Percentiles rank a stretch among this genome's conserved stretches.
phyloP scores from a whole-genome alignment of 148 eudicot species.

The Arctostaphylos glauca region DNA sequence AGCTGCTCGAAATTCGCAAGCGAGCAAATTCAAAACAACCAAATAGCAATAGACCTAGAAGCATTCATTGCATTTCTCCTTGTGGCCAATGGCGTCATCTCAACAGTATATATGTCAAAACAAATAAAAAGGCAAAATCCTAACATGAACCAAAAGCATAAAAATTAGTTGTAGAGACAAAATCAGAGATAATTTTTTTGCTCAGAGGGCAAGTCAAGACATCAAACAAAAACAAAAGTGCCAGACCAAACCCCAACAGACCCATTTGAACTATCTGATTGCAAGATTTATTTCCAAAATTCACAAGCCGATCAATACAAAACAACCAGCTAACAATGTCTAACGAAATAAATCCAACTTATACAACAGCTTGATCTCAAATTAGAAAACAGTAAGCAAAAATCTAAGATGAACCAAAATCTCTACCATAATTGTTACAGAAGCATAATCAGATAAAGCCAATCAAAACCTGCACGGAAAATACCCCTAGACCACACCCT shows the following conservation, averaged over 20 bases:
- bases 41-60: background rate
- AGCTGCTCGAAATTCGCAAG: background rate
- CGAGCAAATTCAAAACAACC: background rate
- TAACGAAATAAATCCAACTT: background rate
- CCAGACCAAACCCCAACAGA: background rate
- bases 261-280: background rate
- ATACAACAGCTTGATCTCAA: background rate
- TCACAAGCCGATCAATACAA: background rate
- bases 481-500: background rate
- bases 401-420: background rate
- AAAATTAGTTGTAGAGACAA: background rate
- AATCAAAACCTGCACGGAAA: background rate
- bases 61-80: background rate
- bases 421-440: background rate
- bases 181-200: background rate
- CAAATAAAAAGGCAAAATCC: background rate
- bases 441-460: background rate
- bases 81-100: background rate
- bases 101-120: background rate
- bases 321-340: background rate
- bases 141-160: background rate
- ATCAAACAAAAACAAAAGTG: background rate
- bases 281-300: background rate
- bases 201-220: background rate
- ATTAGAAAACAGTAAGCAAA: background rate